These are phyloP conservation scores for Picochlorum sp. DNA, from an alignment of 139 green algal species.

Conservation along the genomic window DNA sequence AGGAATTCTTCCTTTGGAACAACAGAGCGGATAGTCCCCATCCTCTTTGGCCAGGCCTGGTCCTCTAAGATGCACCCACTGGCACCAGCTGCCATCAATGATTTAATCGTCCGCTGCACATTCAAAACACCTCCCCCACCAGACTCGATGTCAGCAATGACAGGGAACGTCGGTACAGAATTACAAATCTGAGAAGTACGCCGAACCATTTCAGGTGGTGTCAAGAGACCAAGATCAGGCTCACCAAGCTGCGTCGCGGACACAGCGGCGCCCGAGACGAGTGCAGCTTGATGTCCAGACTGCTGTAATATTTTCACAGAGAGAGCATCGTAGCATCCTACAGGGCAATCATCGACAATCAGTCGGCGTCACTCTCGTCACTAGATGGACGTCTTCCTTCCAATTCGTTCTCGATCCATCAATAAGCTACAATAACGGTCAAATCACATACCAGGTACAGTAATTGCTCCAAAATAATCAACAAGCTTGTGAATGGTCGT, in stretches of 20 bases:
- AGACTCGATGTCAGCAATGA: constrained; percentile 75
- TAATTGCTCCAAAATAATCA: constrained; percentile 41
- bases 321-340: constrained; percentile 64
- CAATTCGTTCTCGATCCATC: not conserved
- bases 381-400: not conserved
- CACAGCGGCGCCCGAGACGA: constrained; percentile 43
- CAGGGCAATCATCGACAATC: not conserved
- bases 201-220: constrained; percentile 60
- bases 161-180: constrained; percentile 37
- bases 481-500: constrained; percentile 58
- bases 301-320: constrained; percentile 40
- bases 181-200: constrained; percentile 50
- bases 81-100: constrained; percentile 62
- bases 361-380: not conserved
- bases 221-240: constrained; percentile 67
- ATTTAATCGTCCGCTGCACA: constrained; percentile 70
- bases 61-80: constrained; percentile 75
- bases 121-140: constrained; percentile 74
- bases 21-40: constrained; percentile 53
- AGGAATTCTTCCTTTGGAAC: constrained; percentile 53
- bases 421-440: not conserved
- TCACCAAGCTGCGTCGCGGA: constrained; percentile 61
- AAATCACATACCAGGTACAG: constrained; percentile 46
- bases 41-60: constrained; percentile 61
- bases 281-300: constrained; percentile 46